phyloP scores from a whole-genome alignment of 495 filamentous ascomycete species.

The Daldinia decipiens region DNA sequence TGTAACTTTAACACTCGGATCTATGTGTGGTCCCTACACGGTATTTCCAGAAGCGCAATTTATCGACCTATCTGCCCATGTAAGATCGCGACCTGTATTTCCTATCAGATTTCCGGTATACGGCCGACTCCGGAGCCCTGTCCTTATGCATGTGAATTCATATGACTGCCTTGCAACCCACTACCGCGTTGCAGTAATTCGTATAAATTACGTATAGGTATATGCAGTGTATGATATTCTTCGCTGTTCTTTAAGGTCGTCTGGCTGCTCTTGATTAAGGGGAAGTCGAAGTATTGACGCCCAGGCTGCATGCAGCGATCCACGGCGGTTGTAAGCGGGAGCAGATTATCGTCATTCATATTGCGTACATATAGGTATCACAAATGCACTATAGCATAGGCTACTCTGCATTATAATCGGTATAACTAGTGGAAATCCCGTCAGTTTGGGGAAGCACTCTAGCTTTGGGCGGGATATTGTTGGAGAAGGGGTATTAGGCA shows the following conservation, averaged over 20 bases:
- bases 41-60: slow-evolving; percentile 26
- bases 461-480: slow-evolving; percentile 13
- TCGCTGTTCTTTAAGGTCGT: background rate
- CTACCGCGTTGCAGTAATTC: background rate
- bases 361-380: slow-evolving; percentile 6
- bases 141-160: slow-evolving; percentile 11
- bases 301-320: slow-evolving; percentile 12
- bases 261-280: background rate
- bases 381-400: background rate
- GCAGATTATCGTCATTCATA: slow-evolving; percentile 13
- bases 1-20: slow-evolving; percentile 36
- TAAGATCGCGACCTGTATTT: slow-evolving; percentile 14
- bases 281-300: slow-evolving; percentile 3
- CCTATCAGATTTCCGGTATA: slow-evolving; percentile 6
- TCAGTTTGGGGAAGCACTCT: slow-evolving; percentile 8
- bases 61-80: too few relatives aligned
- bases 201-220: slow-evolving; percentile 1
- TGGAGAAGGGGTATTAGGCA: slow-evolving; percentile 3
- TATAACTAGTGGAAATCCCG: slow-evolving; percentile 2
- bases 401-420: slow-evolving; percentile 3
- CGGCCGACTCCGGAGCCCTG: slow-evolving; percentile 30
- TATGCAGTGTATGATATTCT: slow-evolving; percentile 2
- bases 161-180: slow-evolving; percentile 3
- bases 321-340: slow-evolving; percentile 4
- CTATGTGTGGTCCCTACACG: slow-evolving; percentile 16